Conservation (phyloP, 176 grass and related monocot genomes). For the bread wheat (Triticum aestivum) region DNA sequence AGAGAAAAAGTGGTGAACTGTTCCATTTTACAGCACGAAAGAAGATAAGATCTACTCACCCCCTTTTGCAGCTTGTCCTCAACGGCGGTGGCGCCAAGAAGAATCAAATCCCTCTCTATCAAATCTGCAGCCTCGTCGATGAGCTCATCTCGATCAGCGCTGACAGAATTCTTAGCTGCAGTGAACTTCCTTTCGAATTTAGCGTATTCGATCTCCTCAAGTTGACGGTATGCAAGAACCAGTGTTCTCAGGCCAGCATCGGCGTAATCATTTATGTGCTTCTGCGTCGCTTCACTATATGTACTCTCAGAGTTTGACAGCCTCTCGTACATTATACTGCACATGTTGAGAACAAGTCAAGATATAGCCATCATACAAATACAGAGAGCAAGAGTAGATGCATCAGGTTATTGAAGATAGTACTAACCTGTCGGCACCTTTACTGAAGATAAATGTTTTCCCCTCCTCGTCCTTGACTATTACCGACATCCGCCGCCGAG, state of each 20-base stretch:
- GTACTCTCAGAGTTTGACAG: conserved; percentile 44
- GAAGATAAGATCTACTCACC: conserved; percentile 44
- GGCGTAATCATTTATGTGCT: conserved; percentile 79
- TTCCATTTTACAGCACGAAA: neutral
- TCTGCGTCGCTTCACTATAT: conserved; percentile 61
- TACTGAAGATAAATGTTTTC: conserved; percentile 66
- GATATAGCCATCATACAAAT: neutral
- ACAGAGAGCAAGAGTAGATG: neutral
- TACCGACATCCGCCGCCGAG: conserved; percentile 86
- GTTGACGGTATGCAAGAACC: conserved; percentile 74
- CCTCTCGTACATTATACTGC: conserved; percentile 89
- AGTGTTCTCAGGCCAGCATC: conserved; percentile 90
- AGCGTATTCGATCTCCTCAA: conserved; percentile 63
- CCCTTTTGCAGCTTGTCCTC: conserved; percentile 91
- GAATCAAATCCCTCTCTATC: conserved; percentile 70
- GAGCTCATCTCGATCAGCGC: conserved; percentile 65
- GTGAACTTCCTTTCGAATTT: conserved; percentile 57
- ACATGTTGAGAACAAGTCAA: conserved; percentile 20
- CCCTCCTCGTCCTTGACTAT: conserved; percentile 72
- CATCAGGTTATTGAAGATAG: neutral
- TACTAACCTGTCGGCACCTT: conserved; percentile 89
- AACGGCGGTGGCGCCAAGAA: conserved; percentile 89
- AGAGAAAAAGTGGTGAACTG: neutral
- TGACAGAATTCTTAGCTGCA: conserved; percentile 68
- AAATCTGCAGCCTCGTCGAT: conserved; percentile 68